Base-by-base conservation (phyloP, 108 stramenopile species). In the Nitzschia inconspicua region DNA sequence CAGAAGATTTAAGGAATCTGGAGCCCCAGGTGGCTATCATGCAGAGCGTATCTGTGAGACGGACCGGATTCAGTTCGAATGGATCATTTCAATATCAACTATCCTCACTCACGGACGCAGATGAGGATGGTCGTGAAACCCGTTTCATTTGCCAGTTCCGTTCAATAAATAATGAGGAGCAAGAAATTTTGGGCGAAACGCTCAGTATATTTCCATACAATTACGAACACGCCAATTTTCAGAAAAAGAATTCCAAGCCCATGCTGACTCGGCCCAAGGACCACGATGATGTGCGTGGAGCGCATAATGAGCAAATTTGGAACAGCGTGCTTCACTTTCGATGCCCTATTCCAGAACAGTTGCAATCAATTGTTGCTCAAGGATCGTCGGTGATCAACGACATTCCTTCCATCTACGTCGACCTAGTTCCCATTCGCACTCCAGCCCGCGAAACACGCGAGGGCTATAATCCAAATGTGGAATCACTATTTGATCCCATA, bases 11-110 rank as follows among this genome's bases (percentile, higher is more conserved):
- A 63, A 73, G 63, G 29, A 66, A 66, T 51, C 80, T 77, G 83
- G 83, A 88, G 72, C 83, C 81, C 26, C 82, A 88, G 63, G 60
- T 88, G 27, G 59, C 83, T 2, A 41, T 88, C 30, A 76, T 88
- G 47, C 86, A 88, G 51, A 75, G 73, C 19, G 78, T 88, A 11
- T 69, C 80, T 20, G 40, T 85, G 19, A 66, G 72, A 47, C 75
- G 51, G 52, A 29, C 14, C 28, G 49, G 8, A 1, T 29, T 11
- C 36, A 24, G 6, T 13, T 31, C 27, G 6, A 29, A 49, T 44
- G 1, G n/a, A 16, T 1, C 9, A 62, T 39, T 10, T 10, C 27
- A n/a, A 27, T 42, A 60, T 36, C 49, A 51, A 37, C 39, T 65
- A 14, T 47, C 47, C 29, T 25, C 51, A 1, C 50, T 44, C 8